These are phyloP conservation scores for Exophiala lecanii-corni DNA, from an alignment of 2,329 filamentous ascomycete species.

Conservation along the genomic window DNA sequence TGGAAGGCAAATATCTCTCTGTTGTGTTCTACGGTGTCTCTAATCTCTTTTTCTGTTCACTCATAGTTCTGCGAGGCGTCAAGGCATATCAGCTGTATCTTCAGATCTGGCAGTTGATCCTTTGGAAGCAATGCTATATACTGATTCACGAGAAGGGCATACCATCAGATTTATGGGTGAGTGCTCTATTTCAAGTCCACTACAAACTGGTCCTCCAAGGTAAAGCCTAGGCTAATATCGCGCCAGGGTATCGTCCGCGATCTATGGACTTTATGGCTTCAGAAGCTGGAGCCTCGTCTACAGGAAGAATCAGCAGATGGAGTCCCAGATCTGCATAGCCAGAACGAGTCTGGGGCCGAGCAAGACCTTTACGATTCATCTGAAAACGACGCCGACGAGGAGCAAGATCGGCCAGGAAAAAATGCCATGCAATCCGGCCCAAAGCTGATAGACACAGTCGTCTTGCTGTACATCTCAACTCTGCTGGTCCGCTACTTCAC, in stretches of 20 bases:
- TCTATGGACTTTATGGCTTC: conserved; percentile 74
- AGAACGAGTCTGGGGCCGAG: background rate
- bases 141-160: conserved; percentile 64
- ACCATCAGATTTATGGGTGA: conserved; percentile 67
- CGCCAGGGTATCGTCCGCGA: conserved; percentile 69
- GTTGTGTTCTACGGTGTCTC: background rate
- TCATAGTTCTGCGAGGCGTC: conserved; percentile 54
- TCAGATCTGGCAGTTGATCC: conserved; percentile 75
- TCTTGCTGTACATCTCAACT: conserved; percentile 73
- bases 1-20: too few species aligned
- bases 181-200: background rate
- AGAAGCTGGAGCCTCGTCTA: conserved; percentile 42
- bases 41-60: too few species aligned
- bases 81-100: conserved; percentile 74
- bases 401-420: conserved; percentile 32
- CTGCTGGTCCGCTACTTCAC: conserved; percentile 71
- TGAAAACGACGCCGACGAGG: conserved; percentile 34
- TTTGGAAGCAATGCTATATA: conserved; percentile 76
- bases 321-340: background rate
- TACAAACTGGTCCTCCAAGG: too few species aligned
- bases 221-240: too few species aligned
- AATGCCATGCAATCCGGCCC: conserved; percentile 45
- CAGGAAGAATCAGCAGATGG: conserved; percentile 23
- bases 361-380: conserved; percentile 23
- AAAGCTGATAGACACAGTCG: conserved; percentile 68